phyloP scores from a whole-genome alignment of 805 yeast genomes.

The Schwanniomyces occidentalis region DNA sequence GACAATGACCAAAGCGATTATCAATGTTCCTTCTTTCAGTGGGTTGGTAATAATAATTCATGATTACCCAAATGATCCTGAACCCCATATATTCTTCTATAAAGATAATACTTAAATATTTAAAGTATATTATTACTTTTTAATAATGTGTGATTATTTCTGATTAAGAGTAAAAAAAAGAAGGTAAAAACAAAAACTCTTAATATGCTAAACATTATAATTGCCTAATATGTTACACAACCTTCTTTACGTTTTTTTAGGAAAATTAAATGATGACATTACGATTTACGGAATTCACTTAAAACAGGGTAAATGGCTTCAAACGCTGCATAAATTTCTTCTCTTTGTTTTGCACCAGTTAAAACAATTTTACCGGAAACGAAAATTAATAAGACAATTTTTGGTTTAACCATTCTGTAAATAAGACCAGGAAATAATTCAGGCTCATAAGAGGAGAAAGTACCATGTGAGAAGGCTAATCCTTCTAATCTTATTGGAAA shows the following conservation, averaged over 20 bases:
- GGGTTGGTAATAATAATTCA: constrained; percentile 10
- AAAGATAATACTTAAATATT: constrained; percentile 2
- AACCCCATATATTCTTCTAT: constrained; percentile 4
- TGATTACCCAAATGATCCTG: background rate
- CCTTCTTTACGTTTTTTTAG: constrained; percentile 8
- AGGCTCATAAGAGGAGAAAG: constrained; percentile 98
- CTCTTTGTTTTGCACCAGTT: constrained; percentile 98
- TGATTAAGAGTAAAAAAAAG: constrained; percentile 3
- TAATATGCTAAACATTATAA: constrained; percentile 1
- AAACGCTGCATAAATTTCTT: constrained; percentile 96
- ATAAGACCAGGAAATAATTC: constrained; percentile 97
- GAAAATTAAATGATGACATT: too few relatives aligned
- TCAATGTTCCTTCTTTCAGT: constrained; percentile 18
- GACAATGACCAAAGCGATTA: constrained; percentile 12
- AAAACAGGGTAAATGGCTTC: constrained; percentile 98
- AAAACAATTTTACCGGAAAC: constrained; percentile 97
- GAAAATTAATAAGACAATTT: constrained; percentile 91
- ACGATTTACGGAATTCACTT: constrained; percentile 92
- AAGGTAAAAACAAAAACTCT: constrained; percentile 1
- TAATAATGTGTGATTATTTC: background rate
- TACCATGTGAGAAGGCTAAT: constrained; percentile 95
- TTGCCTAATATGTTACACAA: constrained; percentile 6
- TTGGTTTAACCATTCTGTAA: constrained; percentile 99
- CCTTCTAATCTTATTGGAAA: constrained; percentile 98
- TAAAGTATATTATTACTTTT: constrained; percentile 1